phyloP scores from a whole-genome alignment of 2,329 filamentous ascomycete genomes.

The Neoscytalidium dimidiatum region DNA sequence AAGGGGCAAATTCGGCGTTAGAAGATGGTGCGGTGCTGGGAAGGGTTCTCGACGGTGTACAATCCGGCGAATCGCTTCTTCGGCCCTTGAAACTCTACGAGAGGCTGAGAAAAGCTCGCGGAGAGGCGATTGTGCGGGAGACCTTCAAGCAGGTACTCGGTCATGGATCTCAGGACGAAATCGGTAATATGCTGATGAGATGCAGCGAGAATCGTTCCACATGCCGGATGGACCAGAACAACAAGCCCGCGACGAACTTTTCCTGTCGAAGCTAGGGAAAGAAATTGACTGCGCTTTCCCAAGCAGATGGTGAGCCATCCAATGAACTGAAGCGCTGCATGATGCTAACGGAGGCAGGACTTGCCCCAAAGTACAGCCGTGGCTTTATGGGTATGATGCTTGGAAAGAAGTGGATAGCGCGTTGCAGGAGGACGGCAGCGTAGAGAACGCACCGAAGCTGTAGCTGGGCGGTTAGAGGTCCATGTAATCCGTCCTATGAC shows the following conservation, averaged over 20 bases:
- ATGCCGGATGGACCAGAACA: constrained; percentile 57
- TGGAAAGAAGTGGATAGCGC: constrained; percentile 30
- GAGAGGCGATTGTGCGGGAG: constrained; percentile 60
- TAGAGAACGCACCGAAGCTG: constrained; percentile 5
- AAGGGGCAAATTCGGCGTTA: constrained; percentile 64
- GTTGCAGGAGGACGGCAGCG: neutral
- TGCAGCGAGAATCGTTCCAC: constrained; percentile 40
- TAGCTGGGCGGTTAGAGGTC: neutral
- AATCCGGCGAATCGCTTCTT: neutral
- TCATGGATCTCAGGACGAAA: neutral
- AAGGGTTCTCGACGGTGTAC: constrained; percentile 46
- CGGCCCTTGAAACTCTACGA: constrained; percentile 46
- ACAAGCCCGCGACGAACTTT: constrained; percentile 57
- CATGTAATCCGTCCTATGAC: neutral
- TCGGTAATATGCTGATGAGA: constrained; percentile 21
- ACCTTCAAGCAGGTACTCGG: constrained; percentile 53
- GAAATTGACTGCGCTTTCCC: constrained; percentile 59
- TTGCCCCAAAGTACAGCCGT: constrained; percentile 37
- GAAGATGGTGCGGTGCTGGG: constrained; percentile 70
- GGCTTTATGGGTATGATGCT: constrained; percentile 39
- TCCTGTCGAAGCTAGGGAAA: constrained; percentile 57
- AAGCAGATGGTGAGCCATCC: constrained; percentile 52
- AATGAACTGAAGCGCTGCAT: neutral
- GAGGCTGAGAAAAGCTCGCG: constrained; percentile 48
- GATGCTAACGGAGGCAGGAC: constrained; percentile 21